Conservation (phyloP, 2,329 filamentous ascomycete species). For the Dactylellina haptotyla region DNA sequence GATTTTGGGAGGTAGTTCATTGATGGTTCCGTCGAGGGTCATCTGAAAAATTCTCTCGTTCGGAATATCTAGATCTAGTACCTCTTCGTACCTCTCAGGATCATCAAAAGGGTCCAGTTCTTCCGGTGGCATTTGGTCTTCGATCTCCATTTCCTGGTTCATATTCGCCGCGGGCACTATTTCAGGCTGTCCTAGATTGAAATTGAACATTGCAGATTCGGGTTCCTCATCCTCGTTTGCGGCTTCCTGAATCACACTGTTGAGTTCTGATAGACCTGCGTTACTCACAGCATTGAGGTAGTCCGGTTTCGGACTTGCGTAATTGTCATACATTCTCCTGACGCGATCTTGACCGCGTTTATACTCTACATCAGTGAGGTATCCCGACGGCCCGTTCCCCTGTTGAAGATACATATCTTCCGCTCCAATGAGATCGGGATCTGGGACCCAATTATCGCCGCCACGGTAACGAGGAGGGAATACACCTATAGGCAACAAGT, state of each 20-base stretch:
- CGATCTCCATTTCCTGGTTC: background rate
- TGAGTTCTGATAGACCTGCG: background rate
- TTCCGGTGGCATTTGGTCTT: background rate
- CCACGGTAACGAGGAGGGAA: conserved; percentile 3
- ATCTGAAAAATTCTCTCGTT: background rate
- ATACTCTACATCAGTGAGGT: conserved; percentile 4
- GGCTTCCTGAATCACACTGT: background rate
- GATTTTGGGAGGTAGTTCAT: background rate
- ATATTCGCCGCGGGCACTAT: background rate
- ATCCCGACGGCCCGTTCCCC: background rate
- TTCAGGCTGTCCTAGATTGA: background rate
- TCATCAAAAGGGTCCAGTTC: background rate
- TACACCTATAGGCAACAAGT: background rate
- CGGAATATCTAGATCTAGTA: background rate
- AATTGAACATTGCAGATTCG: conserved; percentile 6
- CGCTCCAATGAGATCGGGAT: background rate
- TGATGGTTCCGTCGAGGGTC: background rate
- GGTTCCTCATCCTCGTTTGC: background rate
- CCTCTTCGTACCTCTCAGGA: background rate
- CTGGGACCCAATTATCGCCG: background rate
- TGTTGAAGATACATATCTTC: background rate
- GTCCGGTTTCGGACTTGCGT: background rate
- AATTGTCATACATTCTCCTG: background rate
- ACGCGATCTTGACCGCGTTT: conserved; percentile 1
- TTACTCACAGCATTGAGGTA: background rate